Conservation (phyloP, 192 early-diverging fungal genomes). For the Oehlia diaphana region DNA sequence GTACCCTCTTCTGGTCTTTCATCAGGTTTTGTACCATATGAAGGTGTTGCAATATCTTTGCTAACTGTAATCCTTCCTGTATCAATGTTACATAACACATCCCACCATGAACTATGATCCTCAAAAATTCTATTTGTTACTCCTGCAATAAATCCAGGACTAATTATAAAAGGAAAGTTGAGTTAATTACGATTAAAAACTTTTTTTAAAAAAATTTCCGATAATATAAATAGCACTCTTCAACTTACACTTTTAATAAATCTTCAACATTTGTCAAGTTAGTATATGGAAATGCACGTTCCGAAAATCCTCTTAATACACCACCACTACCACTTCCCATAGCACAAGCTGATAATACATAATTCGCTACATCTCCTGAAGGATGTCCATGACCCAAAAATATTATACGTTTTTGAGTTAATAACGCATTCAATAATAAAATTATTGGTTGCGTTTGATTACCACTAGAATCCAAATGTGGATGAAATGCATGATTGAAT, state of each 20-base stretch:
- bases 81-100: slow-evolving; percentile 93
- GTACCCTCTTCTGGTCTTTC: slow-evolving; percentile 32
- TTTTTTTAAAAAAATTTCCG: background rate
- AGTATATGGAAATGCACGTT: slow-evolving; percentile 90
- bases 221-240: background rate
- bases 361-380: slow-evolving; percentile 90
- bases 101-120: slow-evolving; percentile 92
- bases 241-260: slow-evolving; percentile 71
- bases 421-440: slow-evolving; percentile 83
- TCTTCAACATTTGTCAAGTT: slow-evolving; percentile 85
- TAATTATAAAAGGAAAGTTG: slow-evolving; percentile 31
- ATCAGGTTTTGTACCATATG: slow-evolving; percentile 15
- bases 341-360: slow-evolving; percentile 86
- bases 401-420: slow-evolving; percentile 91
- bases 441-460: slow-evolving; percentile 83
- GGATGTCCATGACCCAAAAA: slow-evolving; percentile 91
- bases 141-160: slow-evolving; percentile 91
- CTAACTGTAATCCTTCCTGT: slow-evolving; percentile 94
- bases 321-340: slow-evolving; percentile 88
- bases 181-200: background rate
- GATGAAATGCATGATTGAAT: slow-evolving; percentile 65
- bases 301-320: slow-evolving; percentile 79
- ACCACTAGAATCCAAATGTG: slow-evolving; percentile 88
- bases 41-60: slow-evolving; percentile 52
- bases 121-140: slow-evolving; percentile 97